Percentiles rank a stretch among this genome's conserved stretches.
Conservation (phyloP, 1,139 yeast species). For the Sugiyamaella pinicola region DNA sequence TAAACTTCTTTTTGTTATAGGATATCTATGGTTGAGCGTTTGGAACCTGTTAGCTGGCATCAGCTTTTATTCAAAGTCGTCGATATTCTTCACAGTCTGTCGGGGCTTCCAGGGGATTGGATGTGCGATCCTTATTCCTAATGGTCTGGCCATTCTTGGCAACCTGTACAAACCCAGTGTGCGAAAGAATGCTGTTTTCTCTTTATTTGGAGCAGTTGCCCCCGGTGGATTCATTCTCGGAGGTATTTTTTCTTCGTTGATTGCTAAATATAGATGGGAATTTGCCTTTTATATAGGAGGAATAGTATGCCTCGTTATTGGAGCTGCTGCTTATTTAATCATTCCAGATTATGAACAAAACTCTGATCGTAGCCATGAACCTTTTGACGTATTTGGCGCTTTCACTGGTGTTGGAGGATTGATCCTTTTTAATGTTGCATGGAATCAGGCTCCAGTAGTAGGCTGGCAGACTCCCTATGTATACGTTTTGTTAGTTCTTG, state of each 20-base stretch:
- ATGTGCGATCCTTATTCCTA: slow-evolving; percentile 59
- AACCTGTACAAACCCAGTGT: slow-evolving; percentile 52
- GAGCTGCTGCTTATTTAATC: slow-evolving; percentile 44
- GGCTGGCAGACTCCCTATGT: slow-evolving; percentile 58
- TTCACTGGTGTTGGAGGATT: slow-evolving; percentile 53
- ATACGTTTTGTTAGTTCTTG: slow-evolving; percentile 54
- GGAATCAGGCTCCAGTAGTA: slow-evolving; percentile 64
- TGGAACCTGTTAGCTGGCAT: slow-evolving; percentile 58
- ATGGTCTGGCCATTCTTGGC: slow-evolving; percentile 58
- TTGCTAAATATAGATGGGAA: slow-evolving; percentile 56
- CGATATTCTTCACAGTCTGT: slow-evolving; percentile 52
- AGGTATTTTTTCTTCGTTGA: slow-evolving; percentile 50
- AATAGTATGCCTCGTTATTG: slow-evolving; percentile 43
- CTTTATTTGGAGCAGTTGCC: slow-evolving; percentile 59
- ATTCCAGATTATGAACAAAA: slow-evolving; percentile 53
- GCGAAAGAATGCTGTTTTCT: slow-evolving; percentile 49
- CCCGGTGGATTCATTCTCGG: slow-evolving; percentile 61
- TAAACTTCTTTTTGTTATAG: slow-evolving; percentile 51
- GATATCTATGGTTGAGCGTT: slow-evolving; percentile 52
- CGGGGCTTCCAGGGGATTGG: slow-evolving; percentile 66
- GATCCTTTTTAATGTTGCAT: slow-evolving; percentile 55
- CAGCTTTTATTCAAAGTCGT: slow-evolving; percentile 47
- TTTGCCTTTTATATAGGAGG: slow-evolving; percentile 57
- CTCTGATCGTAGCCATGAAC: slow-evolving; percentile 36
- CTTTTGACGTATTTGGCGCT: slow-evolving; percentile 54